These are phyloP conservation scores for Chimonanthus praecox DNA, from an alignment of 164 flowering plant species.

Conservation along the genomic window DNA sequence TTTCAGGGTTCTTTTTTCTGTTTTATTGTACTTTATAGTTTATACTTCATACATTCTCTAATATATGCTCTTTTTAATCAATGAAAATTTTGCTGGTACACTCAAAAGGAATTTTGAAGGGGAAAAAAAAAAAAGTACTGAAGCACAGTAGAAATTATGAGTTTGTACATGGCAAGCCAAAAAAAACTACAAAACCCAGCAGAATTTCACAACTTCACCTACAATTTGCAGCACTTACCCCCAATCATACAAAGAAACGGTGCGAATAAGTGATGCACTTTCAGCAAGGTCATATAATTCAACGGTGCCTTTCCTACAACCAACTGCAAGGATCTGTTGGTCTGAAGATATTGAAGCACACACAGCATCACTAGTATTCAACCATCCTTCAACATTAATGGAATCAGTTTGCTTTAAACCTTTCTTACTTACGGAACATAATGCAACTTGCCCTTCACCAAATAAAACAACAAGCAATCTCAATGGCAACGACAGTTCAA, in stretches of 20 bases:
- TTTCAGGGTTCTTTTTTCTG: no score
- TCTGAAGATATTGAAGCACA: slow-evolving; percentile 80
- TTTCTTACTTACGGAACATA: slow-evolving; percentile 80
- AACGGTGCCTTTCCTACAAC: slow-evolving; percentile 77
- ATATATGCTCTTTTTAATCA: no score
- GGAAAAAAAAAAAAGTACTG: no score
- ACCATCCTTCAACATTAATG: slow-evolving; percentile 57
- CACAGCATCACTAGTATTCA: slow-evolving; percentile 68
- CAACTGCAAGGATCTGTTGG: slow-evolving; percentile 91
- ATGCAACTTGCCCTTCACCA: slow-evolving; percentile 60
- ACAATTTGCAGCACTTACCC: slow-evolving; percentile 52
- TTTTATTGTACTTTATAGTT: no score
- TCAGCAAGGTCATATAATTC: slow-evolving; percentile 81
- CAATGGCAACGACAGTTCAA: slow-evolving; percentile 65
- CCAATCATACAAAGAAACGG: slow-evolving; percentile 91
- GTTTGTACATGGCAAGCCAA: neutral
- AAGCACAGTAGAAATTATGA: neutral
- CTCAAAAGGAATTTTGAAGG: no score
- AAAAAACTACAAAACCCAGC: neutral
- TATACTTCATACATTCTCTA: no score
- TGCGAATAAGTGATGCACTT: slow-evolving; percentile 63
- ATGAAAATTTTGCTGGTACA: no score
- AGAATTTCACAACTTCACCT: neutral
- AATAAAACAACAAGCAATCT: slow-evolving; percentile 65
- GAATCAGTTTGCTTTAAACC: slow-evolving; percentile 66